Percentiles rank a stretch among this genome's conserved stretches.
These are phyloP conservation scores for Didymellaceae sp. DNA, from an alignment of 2,329 filamentous ascomycete species.

Conservation along the genomic window DNA sequence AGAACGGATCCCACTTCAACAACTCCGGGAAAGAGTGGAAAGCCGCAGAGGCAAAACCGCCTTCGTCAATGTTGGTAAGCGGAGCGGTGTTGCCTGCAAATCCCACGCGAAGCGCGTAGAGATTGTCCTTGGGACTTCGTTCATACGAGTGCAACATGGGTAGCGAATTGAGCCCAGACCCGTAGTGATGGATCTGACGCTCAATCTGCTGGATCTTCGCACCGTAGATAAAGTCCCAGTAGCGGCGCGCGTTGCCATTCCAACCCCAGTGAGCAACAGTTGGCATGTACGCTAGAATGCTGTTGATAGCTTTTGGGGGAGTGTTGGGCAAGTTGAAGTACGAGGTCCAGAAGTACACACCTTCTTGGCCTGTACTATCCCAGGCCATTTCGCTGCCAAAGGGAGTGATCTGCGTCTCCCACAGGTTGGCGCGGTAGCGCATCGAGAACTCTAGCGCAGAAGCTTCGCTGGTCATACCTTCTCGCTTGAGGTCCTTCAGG, in stretches of 20 bases:
- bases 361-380: slow-evolving; percentile 68
- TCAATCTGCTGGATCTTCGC: slow-evolving; percentile 53
- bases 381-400: slow-evolving; percentile 68
- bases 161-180: slow-evolving; percentile 64
- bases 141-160: slow-evolving; percentile 62
- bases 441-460: slow-evolving; percentile 54
- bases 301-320: slow-evolving; percentile 60
- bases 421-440: slow-evolving; percentile 57
- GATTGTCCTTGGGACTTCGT: slow-evolving; percentile 50
- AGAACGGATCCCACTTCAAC: slow-evolving; percentile 63
- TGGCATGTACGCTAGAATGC: slow-evolving; percentile 63
- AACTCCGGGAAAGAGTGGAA: slow-evolving; percentile 66
- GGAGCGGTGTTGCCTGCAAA: slow-evolving; percentile 62
- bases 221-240: slow-evolving; percentile 65
- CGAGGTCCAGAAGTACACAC: slow-evolving; percentile 65
- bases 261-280: slow-evolving; percentile 67
- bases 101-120: slow-evolving; percentile 61
- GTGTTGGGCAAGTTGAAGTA: slow-evolving; percentile 60
- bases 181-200: slow-evolving; percentile 66
- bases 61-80: slow-evolving; percentile 62
- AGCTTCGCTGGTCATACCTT: slow-evolving; percentile 53
- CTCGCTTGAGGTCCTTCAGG: slow-evolving; percentile 58
- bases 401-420: slow-evolving; percentile 60
- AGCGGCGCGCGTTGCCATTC: slow-evolving; percentile 66
- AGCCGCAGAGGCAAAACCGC: slow-evolving; percentile 61